Evolutionary conservation across 768 basidiomycete genomes (phyloP).

Genomic region (Auricularia auricula-judae): DNA sequence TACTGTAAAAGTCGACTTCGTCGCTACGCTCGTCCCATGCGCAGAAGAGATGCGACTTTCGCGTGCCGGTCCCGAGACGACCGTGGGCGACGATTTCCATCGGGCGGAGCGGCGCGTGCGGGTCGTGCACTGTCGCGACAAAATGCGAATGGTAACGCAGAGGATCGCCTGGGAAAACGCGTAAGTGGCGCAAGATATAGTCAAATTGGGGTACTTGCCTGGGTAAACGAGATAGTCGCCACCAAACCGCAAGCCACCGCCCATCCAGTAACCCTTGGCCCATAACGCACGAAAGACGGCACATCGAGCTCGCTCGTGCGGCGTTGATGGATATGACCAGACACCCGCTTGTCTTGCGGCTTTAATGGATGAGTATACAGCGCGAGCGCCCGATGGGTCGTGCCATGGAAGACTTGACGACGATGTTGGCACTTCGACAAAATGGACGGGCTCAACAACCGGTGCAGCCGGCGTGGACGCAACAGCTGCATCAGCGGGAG

Average conservation of each 20-base stretch:
- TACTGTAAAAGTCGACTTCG: conserved; percentile 60
- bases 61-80: conserved; percentile 89
- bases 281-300: conserved; percentile 71
- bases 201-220: conserved; percentile 35
- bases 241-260: conserved; percentile 86
- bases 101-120: conserved; percentile 49
- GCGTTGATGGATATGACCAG: conserved; percentile 64
- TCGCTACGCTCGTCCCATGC: conserved; percentile 69
- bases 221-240: conserved; percentile 96
- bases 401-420: conserved; percentile 56
- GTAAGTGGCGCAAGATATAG: background rate
- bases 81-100: conserved; percentile 97
- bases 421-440: conserved; percentile 51
- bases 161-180: conserved; percentile 59
- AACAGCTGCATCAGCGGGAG: background rate
- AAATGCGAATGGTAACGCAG: conserved; percentile 97
- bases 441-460: background rate
- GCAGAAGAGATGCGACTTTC: conserved; percentile 89
- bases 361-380: conserved; percentile 42
- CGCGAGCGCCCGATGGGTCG: conserved; percentile 32
- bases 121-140: conserved; percentile 67
- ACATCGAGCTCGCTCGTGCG: conserved; percentile 62
- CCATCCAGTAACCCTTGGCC: conserved; percentile 80
- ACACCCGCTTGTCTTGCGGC: conserved; percentile 56
- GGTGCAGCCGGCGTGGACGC: conserved; percentile 10